These are phyloP conservation scores for Datura wrightii DNA, from an alignment of 257 asterid genomes.

Conservation along the genomic window DNA sequence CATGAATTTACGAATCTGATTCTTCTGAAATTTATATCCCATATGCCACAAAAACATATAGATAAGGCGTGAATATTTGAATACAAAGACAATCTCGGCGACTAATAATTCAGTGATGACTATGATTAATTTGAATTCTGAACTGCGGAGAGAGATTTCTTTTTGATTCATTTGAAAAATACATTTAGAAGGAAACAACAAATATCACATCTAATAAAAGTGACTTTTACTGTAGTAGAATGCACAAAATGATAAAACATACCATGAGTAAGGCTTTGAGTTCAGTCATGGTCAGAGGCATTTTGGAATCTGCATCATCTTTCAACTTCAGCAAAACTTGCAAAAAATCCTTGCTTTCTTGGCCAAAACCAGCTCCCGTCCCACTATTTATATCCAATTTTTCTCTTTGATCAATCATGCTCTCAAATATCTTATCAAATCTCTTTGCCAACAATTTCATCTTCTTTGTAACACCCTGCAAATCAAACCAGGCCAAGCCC, in stretches of 20 bases:
- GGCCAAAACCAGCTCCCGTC: background rate
- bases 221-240: background rate
- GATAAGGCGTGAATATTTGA: background rate
- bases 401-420: slow-evolving; percentile 52
- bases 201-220: background rate
- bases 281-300: slow-evolving; percentile 60
- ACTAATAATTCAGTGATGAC: background rate
- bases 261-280: slow-evolving; percentile 81
- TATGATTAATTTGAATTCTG: background rate
- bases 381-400: slow-evolving; percentile 19
- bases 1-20: background rate
- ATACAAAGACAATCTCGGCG: background rate
- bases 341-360: slow-evolving; percentile 60
- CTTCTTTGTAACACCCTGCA: slow-evolving; percentile 66
- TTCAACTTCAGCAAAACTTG: slow-evolving; percentile 57
- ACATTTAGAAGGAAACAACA: background rate
- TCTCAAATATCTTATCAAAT: slow-evolving; percentile 66
- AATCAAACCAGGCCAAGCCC: slow-evolving; percentile 57
- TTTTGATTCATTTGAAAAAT: background rate
- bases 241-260: background rate
- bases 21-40: background rate
- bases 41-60: background rate
- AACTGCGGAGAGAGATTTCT: background rate
- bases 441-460: slow-evolving; percentile 49
- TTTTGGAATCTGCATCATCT: slow-evolving; percentile 58